A percentile compares a stretch with the other conserved stretches of the same genome.
These are phyloP conservation scores for Lagenaria siceraria DNA, from an alignment of 306 rosid genomes.

Conservation along the genomic window DNA sequence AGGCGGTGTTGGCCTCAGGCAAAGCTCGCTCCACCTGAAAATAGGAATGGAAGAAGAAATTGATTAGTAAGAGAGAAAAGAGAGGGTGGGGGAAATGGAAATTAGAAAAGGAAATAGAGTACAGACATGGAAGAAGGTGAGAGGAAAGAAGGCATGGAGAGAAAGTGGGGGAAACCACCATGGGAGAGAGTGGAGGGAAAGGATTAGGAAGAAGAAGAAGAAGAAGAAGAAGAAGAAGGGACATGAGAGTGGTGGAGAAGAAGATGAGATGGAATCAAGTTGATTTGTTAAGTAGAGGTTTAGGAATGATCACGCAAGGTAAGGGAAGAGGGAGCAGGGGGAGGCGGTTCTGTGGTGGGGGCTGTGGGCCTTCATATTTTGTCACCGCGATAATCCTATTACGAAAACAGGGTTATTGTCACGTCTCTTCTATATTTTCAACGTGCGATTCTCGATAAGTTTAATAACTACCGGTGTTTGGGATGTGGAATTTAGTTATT, in stretches of 20 bases:
- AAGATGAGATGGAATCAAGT: too few relatives aligned
- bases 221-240: neutral
- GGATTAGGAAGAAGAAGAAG: neutral
- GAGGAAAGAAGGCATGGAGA: too few relatives aligned
- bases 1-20: constrained; percentile 2
- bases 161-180: constrained; percentile 15
- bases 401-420: too few relatives aligned
- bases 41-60: neutral
- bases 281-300: neutral
- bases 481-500: too few relatives aligned
- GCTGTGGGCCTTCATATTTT: neutral
- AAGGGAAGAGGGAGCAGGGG: neutral
- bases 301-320: neutral
- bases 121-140: neutral
- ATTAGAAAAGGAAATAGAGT: neutral
- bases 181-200: too few relatives aligned
- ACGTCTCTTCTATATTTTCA: too few relatives aligned
- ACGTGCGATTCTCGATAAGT: too few relatives aligned
- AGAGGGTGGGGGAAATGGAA: too few relatives aligned
- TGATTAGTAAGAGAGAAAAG: neutral
- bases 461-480: too few relatives aligned
- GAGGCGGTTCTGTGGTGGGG: neutral
- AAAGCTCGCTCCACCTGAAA: constrained; percentile 39
- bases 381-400: too few relatives aligned
- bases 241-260: neutral